Evolutionary conservation across 2,329 filamentous ascomycete genomes (phyloP).

Genomic region (Fragosphaeria purpurea): DNA sequence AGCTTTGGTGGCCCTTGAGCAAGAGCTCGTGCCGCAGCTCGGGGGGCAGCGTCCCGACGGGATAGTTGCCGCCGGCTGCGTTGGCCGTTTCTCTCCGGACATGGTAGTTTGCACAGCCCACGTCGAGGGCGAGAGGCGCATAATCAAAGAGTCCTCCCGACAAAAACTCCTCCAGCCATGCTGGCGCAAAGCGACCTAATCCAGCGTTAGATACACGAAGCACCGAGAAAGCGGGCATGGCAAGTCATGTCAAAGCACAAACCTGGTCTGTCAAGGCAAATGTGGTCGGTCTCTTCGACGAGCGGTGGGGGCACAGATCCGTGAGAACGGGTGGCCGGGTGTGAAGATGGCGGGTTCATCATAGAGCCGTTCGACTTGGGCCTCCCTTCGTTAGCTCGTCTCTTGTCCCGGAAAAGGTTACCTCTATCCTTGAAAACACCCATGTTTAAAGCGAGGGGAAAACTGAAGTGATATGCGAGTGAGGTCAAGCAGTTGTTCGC

Average conservation of each 20-base stretch:
- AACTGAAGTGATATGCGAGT: no score
- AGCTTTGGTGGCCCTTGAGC: slow-evolving; percentile 15
- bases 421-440: no score
- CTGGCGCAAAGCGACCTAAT: slow-evolving; percentile 14
- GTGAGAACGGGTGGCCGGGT: slow-evolving; percentile 9
- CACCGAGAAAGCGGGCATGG: neutral
- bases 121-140: slow-evolving; percentile 1
- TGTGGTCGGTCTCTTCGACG: slow-evolving; percentile 8
- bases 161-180: slow-evolving; percentile 15
- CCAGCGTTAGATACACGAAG: neutral
- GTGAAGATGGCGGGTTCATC: slow-evolving; percentile 12
- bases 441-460: no score
- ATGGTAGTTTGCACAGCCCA: slow-evolving; percentile 10
- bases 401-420: neutral
- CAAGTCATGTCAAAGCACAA: neutral
- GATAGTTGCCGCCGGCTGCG: neutral
- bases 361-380: slow-evolving; percentile 9
- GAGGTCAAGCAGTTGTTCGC: no score
- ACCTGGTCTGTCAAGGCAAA: slow-evolving; percentile 5
- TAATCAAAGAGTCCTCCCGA: slow-evolving; percentile 8
- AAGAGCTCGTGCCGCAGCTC: slow-evolving; percentile 11
- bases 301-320: slow-evolving; percentile 3
- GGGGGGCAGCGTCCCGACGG: neutral
- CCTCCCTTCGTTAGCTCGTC: slow-evolving; percentile 3
- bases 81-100: slow-evolving; percentile 5